A percentile compares a stretch with the other conserved stretches of the same genome.
Evolutionary conservation across 2,329 filamentous ascomycete genomes (phyloP).

Genomic region (Rugonectria rugulosa): DNA sequence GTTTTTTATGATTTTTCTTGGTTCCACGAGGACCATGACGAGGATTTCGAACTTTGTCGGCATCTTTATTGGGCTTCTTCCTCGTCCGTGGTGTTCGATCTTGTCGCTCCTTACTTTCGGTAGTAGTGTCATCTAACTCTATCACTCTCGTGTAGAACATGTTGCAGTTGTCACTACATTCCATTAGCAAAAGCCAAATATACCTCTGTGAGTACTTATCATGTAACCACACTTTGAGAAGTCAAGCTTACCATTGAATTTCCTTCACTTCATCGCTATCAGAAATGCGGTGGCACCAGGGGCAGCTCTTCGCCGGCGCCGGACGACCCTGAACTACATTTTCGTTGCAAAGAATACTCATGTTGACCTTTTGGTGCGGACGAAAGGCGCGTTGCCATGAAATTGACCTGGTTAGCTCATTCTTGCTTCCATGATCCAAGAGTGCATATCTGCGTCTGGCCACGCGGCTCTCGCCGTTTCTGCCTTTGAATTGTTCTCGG

Average conservation of each 20-base stretch:
- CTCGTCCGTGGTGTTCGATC: background rate
- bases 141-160: background rate
- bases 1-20: background rate
- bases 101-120: background rate
- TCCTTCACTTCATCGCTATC: background rate
- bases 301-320: background rate
- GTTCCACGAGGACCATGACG: background rate
- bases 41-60: background rate
- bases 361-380: background rate
- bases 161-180: background rate
- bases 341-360: conserved; percentile 4
- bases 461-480: background rate
- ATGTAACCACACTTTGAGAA: no score
- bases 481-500: background rate
- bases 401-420: background rate
- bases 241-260: conserved; percentile 5
- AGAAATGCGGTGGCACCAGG: background rate
- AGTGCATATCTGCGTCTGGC: background rate
- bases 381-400: background rate
- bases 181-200: background rate
- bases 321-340: no score
- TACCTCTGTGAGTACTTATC: no score
- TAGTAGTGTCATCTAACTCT: background rate
- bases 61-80: no score
- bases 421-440: background rate